Base-by-base conservation (phyloP, 1,284 basidiomycete species). In the Ganoderma lingzhi region DNA sequence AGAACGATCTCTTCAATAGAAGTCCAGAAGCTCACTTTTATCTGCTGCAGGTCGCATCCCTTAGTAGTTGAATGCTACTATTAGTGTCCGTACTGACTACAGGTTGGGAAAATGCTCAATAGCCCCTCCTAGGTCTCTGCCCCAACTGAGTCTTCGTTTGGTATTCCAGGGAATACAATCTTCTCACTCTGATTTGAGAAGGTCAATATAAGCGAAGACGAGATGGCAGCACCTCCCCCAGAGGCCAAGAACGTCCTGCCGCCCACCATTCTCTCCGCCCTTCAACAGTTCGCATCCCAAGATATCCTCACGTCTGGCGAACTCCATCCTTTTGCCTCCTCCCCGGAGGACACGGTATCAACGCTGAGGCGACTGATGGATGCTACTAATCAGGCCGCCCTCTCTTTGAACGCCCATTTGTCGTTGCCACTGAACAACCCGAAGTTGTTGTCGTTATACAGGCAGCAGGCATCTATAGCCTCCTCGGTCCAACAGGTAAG, bases 391-490 rank as follows among this genome's bases (percentile, higher is more conserved):
- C 85, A 87, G 71, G 78, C 90, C 10, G 84, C 84, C 3, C 81
- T 85, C 75, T 89, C 88, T 0, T 78, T 92, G 19, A 82, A 84
- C 56, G 78, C 85, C 12, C 88, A 89, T 75, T 76, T 83, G 15
- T 78, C 85, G 2, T 76, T 84, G 19, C 82, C 86, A 10, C 82
- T 89, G 59, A 82, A 86, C 2, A 89, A 90, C 63, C 84, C 89
- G 14, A 93, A 92, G 73, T 83, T 92, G 10, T 82, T 91, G 35
- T 91, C 91, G 12, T 81, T 88, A 37, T 83, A 92, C 74, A 86
- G 90, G 28, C 89, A 93, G 75, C 86, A 90, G 67, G 84, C 90
- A 0, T 76, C 82, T 9, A 85, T 90, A 10, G 84, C 85, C 30
- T 82, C 86, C 70, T 79, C 82, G 6, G 79, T 87, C 15, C 82